Evolutionary conservation across 2,329 filamentous ascomycete species (phyloP).

Genomic region (Ophiocordyceps sinensis): DNA sequence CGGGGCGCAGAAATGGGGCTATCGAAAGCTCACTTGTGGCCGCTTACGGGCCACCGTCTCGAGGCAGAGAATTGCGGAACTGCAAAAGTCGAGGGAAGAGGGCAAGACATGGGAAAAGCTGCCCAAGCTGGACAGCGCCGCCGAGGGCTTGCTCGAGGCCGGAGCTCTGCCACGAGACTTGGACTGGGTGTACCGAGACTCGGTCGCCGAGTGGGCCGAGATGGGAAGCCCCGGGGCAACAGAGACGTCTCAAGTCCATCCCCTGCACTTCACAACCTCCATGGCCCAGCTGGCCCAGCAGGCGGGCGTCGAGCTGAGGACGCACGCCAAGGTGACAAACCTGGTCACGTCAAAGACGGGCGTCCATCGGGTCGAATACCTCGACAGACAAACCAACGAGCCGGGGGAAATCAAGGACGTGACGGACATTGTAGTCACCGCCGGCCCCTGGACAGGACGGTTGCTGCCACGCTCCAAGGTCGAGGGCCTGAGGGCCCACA

Average conservation of each 20-base stretch:
- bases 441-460: conserved; percentile 48
- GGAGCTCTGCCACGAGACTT: conserved; percentile 60
- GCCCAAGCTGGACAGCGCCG: conserved; percentile 41
- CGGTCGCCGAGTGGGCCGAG: conserved; percentile 57
- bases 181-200: conserved; percentile 65
- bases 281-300: conserved; percentile 66
- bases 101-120: conserved; percentile 44
- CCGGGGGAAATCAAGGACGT: conserved; percentile 24
- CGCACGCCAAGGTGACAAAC: conserved; percentile 50
- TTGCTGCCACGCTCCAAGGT: conserved; percentile 44
- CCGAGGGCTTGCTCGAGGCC: conserved; percentile 31
- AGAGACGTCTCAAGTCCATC: conserved; percentile 88
- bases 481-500: conserved; percentile 46
- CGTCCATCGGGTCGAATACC: conserved; percentile 48
- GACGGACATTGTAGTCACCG: conserved; percentile 40
- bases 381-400: conserved; percentile 29
- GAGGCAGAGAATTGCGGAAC: conserved; percentile 17
- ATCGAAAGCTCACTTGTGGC: conserved; percentile 65
- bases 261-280: conserved; percentile 73
- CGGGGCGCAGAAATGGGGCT: conserved; percentile 73
- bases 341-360: conserved; percentile 41
- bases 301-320: conserved; percentile 51
- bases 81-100: conserved; percentile 9
- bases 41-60: conserved; percentile 28
- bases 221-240: conserved; percentile 58